phyloP scores from a whole-genome alignment of 768 basidiomycete species.

The Cytidiella melzeri region DNA sequence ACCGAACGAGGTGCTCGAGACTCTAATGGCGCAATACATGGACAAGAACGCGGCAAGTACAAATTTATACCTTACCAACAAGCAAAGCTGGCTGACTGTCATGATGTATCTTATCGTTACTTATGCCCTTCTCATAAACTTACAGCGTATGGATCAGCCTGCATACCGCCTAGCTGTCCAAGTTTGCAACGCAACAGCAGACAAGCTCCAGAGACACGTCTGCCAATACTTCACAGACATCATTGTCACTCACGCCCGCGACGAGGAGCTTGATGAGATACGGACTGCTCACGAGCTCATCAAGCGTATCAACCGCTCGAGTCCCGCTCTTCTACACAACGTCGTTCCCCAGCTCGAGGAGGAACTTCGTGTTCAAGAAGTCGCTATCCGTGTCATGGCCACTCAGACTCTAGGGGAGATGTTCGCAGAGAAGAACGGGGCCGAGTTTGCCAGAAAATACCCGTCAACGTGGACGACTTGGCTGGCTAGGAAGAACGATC shows the following conservation, averaged over 20 bases:
- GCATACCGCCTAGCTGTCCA: conserved; percentile 79
- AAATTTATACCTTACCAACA: too few relatives aligned
- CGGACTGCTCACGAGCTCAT: conserved; percentile 80
- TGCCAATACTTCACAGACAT: conserved; percentile 92
- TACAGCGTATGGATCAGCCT: conserved; percentile 62
- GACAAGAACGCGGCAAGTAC: conserved; percentile 64
- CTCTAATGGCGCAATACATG: conserved; percentile 79
- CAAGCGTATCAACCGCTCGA: conserved; percentile 71
- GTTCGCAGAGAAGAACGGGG: conserved; percentile 72
- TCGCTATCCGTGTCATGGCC: conserved; percentile 68
- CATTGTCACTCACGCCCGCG: conserved; percentile 53
- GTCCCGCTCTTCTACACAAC: conserved; percentile 77
- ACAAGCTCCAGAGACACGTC: conserved; percentile 84
- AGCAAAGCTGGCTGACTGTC: too few relatives aligned
- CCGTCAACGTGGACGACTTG: conserved; percentile 83
- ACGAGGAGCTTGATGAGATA: conserved; percentile 65
- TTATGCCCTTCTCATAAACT: neutral
- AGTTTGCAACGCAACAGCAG: conserved; percentile 77
- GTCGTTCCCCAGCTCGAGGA: conserved; percentile 93
- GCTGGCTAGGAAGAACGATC: conserved; percentile 76
- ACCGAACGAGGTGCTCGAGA: conserved; percentile 75
- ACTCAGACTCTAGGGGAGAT: conserved; percentile 86
- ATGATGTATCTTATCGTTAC: neutral
- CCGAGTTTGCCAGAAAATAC: conserved; percentile 74
- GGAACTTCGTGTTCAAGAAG: conserved; percentile 73